Evolutionary conservation across 1,284 basidiomycete genomes (phyloP).

Genomic region (Sparassis latifolia): DNA sequence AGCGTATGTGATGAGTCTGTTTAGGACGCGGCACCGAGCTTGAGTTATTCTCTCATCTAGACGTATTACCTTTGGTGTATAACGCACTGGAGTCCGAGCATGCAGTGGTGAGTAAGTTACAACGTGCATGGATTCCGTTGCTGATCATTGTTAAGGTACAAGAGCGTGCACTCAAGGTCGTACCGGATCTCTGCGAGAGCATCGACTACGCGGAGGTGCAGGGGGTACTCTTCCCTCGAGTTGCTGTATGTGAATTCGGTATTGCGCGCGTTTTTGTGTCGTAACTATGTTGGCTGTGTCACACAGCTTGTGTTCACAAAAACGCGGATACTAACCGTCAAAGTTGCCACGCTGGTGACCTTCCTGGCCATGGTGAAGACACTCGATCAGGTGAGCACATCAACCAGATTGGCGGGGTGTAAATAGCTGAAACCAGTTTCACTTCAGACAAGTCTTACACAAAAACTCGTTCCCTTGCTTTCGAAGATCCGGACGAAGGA

Average conservation of each 20-base stretch:
- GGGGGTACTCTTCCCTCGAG: slow-evolving; percentile 78
- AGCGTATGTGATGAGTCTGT: slow-evolving; percentile 51
- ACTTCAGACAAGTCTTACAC: slow-evolving; percentile 71
- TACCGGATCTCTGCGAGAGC: slow-evolving; percentile 87
- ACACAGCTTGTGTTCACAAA: slow-evolving; percentile 81
- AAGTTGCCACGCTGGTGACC: slow-evolving; percentile 84
- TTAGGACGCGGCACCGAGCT: background rate
- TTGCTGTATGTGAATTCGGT: slow-evolving; percentile 56
- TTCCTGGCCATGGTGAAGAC: slow-evolving; percentile 92
- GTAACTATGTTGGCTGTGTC: background rate
- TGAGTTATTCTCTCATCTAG: slow-evolving; percentile 31
- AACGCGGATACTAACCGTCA: slow-evolving; percentile 81
- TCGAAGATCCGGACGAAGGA: slow-evolving; percentile 95
- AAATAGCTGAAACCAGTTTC: slow-evolving; percentile 1
- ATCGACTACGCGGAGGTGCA: slow-evolving; percentile 93
- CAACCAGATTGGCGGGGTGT: background rate
- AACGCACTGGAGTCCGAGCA: slow-evolving; percentile 93
- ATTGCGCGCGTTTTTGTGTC: background rate
- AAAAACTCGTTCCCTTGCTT: slow-evolving; percentile 90
- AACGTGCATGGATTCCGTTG: background rate
- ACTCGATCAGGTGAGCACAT: slow-evolving; percentile 74
- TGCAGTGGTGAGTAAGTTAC: slow-evolving; percentile 45
- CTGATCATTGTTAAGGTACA: slow-evolving; percentile 56
- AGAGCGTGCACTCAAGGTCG: slow-evolving; percentile 81
- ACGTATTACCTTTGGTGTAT: slow-evolving; percentile 93